phyloP scores from a whole-genome alignment of 73 alveolate genomes.

The Paraurostyla sp. region DNA sequence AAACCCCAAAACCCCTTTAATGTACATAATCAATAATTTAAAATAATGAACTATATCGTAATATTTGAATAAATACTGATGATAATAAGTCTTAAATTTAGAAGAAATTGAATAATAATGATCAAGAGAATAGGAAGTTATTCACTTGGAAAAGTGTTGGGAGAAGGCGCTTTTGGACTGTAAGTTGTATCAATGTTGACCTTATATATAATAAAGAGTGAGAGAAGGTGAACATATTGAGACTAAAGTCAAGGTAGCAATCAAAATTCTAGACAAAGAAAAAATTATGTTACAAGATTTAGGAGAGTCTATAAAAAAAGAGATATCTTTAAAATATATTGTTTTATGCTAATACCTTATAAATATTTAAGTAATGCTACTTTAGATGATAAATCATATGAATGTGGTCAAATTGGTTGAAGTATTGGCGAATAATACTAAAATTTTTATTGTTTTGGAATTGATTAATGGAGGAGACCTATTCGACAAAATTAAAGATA shows the following conservation, averaged over 20 bases:
- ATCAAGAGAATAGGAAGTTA: constrained; percentile 8
- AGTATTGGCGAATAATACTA: constrained; percentile 33
- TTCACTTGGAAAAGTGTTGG: background rate
- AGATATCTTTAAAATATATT: constrained; percentile 42
- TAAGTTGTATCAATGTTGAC: background rate
- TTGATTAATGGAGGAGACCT: constrained; percentile 44
- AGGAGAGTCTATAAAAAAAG: constrained; percentile 46
- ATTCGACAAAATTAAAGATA: constrained; percentile 9
- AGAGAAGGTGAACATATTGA: constrained; percentile 6
- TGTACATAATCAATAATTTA: too few species aligned
- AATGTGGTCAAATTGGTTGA: constrained; percentile 42
- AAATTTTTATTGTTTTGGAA: constrained; percentile 43
- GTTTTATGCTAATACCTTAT: background rate
- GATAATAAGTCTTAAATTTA: too few species aligned
- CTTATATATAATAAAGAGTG: constrained; percentile 2
- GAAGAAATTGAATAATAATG: background rate
- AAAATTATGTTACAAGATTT: constrained; percentile 19
- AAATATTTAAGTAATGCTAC: background rate
- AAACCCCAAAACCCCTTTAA: too few species aligned
- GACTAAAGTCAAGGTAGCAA: constrained; percentile 12
- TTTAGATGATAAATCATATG: constrained; percentile 43
- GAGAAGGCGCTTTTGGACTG: constrained; percentile 48
- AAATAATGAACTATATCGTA: too few species aligned
- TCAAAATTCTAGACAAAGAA: constrained; percentile 33
- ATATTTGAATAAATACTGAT: too few species aligned